Evolutionary conservation across 2,329 filamentous ascomycete genomes (phyloP), one percentile per base, ranked within the genome.

Genomic region (Hypoxylon sp.): DNA sequence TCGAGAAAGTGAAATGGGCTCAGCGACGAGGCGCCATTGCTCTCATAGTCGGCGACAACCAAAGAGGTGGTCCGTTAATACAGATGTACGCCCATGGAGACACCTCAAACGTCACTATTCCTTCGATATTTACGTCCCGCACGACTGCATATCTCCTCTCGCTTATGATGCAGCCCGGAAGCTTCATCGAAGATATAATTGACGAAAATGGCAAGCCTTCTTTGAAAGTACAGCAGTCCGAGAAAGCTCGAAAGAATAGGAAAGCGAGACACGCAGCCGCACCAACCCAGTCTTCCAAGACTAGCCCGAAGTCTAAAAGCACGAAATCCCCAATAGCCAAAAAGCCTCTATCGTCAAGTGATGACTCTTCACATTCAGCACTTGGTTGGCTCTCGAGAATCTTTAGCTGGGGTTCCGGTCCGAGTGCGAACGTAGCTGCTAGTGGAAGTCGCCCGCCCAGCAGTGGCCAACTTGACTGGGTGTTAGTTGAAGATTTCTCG

Each of bases 71-170:
- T 3, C 91, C 91, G 33, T 81, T 99, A 65, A 92, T 98, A 52
- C 96, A 96, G 72, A 99, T 99, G 96, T 98, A 97, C 78, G 96
- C 96, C n/a, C 89, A 92, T 73, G 96, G 95, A 36, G 94, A 98
- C 75, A 97, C 95, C 2, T 96, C 94, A 32, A 97, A 97, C 74
- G 87, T 98, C 70, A 93, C 93, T 0, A 97, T 99, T 56, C 94
- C 96, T 1, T 93, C 96, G 0, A 85, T 98, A 8, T 99, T 99
- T 78, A 98, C 96, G 0, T 96, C 95, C 0, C 89, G 96, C 72
- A 98, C 93, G 0, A 98, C 95, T 0, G 96, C 96, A 0, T 95
- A 97, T 77, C 84, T 99, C 12, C 84, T 99, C 14, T 97, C 94
- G 1, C 93, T 94, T 6, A 84, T 98, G 65, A 90, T 96, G 61